Base-by-base conservation (phyloP, 768 basidiomycete genomes). In the Suillus clintonianus region DNA sequence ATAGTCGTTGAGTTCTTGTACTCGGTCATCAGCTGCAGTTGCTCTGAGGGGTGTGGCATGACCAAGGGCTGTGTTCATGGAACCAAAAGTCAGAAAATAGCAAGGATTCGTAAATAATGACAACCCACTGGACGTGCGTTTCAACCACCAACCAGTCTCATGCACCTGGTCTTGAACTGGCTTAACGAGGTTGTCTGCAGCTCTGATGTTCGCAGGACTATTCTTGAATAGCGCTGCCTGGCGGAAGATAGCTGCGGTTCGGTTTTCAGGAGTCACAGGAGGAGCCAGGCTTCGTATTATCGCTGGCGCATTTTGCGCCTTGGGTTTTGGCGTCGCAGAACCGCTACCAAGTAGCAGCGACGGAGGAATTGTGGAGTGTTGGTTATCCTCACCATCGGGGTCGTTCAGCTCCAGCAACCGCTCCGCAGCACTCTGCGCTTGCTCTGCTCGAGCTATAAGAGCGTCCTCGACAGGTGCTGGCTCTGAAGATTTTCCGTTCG, bases 391-490 rank as follows among this genome's bases (percentile, higher is more conserved):
- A 14, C 87, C 89, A 54, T 93, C 92, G 15, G 89, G 86, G 65
- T 94, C 92, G 14, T 92, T 90, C 17, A 97, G 82, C 74, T 97
- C 96, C 43, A 97, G 74, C 32, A 98, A 77, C 56, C 93, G 85
- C 72, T 94, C 90, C 0, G 96, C 96, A 9, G 95, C 92, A 71
- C 93, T 95, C 73, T 95, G 93, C 0, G 96, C 96, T 72, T 97
- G 96, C 68, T 92, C 92, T 2, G 96, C 95, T 59, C 92, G 86
- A 3, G 92, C 92, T 50, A 89, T 85, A 68, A 97, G 75, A 36
- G 89, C 94, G 71, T 97, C 95, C 70, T 96, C 95, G 5, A 95
- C 80, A 22, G 85, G 84, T 14, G 87, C 80, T 53, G 43, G 15
- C 78, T 80, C 58, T 67, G 83, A 73, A 67, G 81, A 79, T 66